Evolutionary conservation across 139 green algal species (phyloP).

Genomic region (Gonium pectorale): DNA sequence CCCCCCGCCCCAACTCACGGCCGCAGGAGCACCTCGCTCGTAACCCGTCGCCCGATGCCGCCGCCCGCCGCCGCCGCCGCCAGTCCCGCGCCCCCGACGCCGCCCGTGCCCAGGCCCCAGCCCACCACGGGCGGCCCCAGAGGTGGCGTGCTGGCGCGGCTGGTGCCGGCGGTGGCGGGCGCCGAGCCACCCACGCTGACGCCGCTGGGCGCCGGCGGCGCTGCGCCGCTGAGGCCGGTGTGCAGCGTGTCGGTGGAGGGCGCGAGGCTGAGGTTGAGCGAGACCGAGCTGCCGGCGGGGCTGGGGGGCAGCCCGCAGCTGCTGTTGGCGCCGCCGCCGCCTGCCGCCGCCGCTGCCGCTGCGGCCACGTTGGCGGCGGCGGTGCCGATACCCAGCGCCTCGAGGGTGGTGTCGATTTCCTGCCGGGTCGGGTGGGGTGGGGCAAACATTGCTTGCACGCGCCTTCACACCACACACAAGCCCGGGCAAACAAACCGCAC

Average conservation of each 20-base stretch:
- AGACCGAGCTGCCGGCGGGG: slow-evolving; percentile 22
- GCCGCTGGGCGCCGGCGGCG: too few species aligned
- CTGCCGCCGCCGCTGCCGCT: background rate
- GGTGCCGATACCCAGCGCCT: slow-evolving; percentile 42
- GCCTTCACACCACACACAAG: too few species aligned
- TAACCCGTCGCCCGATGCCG: slow-evolving; percentile 3
- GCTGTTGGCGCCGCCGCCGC: background rate
- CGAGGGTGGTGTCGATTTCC: slow-evolving; percentile 42
- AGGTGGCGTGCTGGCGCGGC: slow-evolving; percentile 13
- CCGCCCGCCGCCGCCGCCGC: background rate
- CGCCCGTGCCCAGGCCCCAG: background rate
- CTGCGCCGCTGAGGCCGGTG: too few species aligned
- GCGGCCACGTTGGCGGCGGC: background rate
- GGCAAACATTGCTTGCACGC: too few species aligned
- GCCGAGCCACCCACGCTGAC: background rate
- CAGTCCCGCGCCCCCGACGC: background rate
- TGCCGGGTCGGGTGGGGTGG: too few species aligned
- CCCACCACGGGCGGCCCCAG: background rate
- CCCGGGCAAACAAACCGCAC: too few species aligned
- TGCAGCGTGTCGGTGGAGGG: slow-evolving; percentile 9
- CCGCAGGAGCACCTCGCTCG: background rate
- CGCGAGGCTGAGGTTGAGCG: slow-evolving; percentile 13
- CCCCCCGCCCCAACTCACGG: background rate
- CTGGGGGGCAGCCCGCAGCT: background rate
- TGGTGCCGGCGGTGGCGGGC: slow-evolving; percentile 1